These are phyloP conservation scores for Phyllosticta citriasiana DNA, from an alignment of 2,329 filamentous ascomycete genomes.

Conservation along the genomic window DNA sequence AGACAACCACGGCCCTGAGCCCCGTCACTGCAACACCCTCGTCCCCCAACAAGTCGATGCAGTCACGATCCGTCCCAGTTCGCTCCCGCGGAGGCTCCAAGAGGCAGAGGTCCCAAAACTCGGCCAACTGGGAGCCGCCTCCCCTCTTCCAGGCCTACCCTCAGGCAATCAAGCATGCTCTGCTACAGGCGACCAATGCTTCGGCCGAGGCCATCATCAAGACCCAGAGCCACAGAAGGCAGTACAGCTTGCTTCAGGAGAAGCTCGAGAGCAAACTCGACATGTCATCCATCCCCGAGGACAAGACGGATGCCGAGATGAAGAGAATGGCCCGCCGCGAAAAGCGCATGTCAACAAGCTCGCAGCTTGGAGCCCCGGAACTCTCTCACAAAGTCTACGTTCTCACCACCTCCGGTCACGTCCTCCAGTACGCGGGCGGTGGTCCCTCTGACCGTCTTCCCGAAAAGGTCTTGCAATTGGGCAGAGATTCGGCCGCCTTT, in stretches of 20 bases:
- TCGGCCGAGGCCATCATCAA: slow-evolving; percentile 61
- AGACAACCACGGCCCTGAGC: slow-evolving; percentile 6
- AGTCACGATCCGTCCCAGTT: neutral
- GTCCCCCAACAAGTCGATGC: neutral
- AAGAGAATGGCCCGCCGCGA: slow-evolving; percentile 32
- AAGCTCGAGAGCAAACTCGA: slow-evolving; percentile 22
- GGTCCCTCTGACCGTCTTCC: slow-evolving; percentile 62
- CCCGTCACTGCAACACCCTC: slow-evolving; percentile 5
- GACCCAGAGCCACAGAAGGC: slow-evolving; percentile 43
- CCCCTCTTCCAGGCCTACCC: slow-evolving; percentile 81
- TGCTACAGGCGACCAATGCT: slow-evolving; percentile 55
- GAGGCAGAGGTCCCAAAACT: neutral
- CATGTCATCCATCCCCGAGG: slow-evolving; percentile 16
- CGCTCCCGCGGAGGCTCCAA: slow-evolving; percentile 3
- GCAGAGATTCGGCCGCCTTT: slow-evolving; percentile 68
- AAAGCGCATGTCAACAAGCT: slow-evolving; percentile 26
- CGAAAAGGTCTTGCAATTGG: slow-evolving; percentile 62
- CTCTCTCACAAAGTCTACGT: slow-evolving; percentile 66
- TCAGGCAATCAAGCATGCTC: slow-evolving; percentile 67
- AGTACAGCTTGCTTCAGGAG: slow-evolving; percentile 32
- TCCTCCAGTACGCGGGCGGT: slow-evolving; percentile 64
- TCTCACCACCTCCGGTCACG: slow-evolving; percentile 58
- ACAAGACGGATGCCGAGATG: slow-evolving; percentile 20
- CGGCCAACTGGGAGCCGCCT: slow-evolving; percentile 42
- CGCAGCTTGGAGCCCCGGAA: slow-evolving; percentile 41